Base-by-base conservation (phyloP, 768 basidiomycete species). In the Naganishia randhawae region DNA sequence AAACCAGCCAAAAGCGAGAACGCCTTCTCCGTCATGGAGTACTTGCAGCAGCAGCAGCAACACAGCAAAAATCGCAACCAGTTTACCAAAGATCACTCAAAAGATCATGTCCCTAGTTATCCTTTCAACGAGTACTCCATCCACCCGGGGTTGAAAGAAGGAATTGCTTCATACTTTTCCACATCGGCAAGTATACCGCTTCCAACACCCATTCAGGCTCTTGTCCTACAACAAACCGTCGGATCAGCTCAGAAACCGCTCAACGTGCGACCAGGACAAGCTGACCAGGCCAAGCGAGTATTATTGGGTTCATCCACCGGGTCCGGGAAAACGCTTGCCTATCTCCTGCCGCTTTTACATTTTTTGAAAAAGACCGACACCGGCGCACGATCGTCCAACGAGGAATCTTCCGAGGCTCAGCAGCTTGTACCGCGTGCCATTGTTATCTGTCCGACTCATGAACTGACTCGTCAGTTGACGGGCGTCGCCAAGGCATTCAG, bases 251-350 rank as follows among this genome's bases (percentile, higher is more conserved):
- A 69, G 37, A 53, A 42, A 50, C 72, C 45, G n/a, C 41, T 27
- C 27, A 73, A 63, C 31, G 71, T 68, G 73, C 79, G 68, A 75
- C 75, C 29, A 83, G 81, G 75, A 17, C 42, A 54, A 35, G 81
- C 81, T 52, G 82, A 86, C 54, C 37, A 35, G 62, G 45, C 33
- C 16, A 39, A 45, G 13, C 42, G 65, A 53, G 63, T 84, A 71
- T 84, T 95, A 7, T 83, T 95, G 0, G 92, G 91, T 0, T 88
- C 89, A 0, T 92, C 94, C 79, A 95, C 91, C 0, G 92, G 93
- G 17, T 92, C 91, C 0, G 92, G 92, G 0, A 95, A 95, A 81
- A 92, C 89, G 1, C 85, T 94, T 32, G 92, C 93, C 0, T 95
- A 93, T 78, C 84, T 94, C 50, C 84, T 94, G 6, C 92, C 92